A percentile compares a stretch with the other conserved stretches of the same genome.
phyloP scores from a whole-genome alignment of 1,139 yeast genomes.

The Pichia sp. region DNA sequence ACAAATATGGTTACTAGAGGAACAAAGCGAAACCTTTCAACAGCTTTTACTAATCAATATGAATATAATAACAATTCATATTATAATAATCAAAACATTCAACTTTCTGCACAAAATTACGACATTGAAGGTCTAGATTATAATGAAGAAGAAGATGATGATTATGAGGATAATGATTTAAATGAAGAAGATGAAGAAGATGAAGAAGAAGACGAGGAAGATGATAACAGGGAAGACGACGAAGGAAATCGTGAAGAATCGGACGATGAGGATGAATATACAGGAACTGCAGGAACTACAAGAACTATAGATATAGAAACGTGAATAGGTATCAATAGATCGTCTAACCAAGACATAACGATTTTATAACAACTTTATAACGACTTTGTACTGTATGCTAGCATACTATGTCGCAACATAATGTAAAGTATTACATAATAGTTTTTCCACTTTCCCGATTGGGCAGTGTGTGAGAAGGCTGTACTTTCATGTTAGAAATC shows the following conservation, averaged over 20 bases:
- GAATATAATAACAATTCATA: neutral
- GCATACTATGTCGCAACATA: too few species aligned
- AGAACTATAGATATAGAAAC: too few species aligned
- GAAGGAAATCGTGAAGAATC: constrained; percentile 13
- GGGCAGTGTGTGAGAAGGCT: too few species aligned
- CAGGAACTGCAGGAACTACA: too few species aligned
- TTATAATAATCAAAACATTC: neutral
- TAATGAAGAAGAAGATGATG: constrained; percentile 3
- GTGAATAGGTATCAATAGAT: too few species aligned
- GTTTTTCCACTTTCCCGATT: too few species aligned
- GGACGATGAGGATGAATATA: constrained; percentile 12
- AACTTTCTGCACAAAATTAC: neutral
- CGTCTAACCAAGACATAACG: too few species aligned
- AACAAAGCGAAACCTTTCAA: neutral
- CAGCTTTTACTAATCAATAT: neutral
- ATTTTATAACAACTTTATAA: too few species aligned
- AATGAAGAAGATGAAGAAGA: constrained; percentile 13
- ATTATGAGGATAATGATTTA: constrained; percentile 1
- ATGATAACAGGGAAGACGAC: constrained; percentile 17
- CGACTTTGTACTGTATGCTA: too few species aligned
- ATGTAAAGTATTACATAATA: too few species aligned
- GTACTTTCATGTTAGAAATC: too few species aligned
- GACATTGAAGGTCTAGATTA: neutral
- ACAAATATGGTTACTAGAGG: neutral
- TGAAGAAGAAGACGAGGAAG: constrained; percentile 15